Conservation (phyloP, 495 filamentous ascomycete species). For the Talaromyces ruber region DNA sequence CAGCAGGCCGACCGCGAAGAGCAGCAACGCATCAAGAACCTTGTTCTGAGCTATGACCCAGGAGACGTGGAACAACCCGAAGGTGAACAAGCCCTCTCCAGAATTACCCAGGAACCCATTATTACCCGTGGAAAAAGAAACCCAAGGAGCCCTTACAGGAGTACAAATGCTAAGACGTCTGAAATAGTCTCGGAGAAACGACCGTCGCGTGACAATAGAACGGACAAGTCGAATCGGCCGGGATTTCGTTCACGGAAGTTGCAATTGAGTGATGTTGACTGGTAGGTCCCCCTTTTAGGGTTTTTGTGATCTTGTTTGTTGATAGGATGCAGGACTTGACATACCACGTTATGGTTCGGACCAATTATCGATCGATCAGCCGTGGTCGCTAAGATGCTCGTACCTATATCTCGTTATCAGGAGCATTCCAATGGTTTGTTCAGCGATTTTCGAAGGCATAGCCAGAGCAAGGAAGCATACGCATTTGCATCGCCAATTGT, state of each 20-base stretch:
- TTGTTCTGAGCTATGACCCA: constrained; percentile 92
- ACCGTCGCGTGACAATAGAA: constrained; percentile 23
- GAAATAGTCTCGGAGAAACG: constrained; percentile 27
- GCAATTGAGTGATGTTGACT: constrained; percentile 94
- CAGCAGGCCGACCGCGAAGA: constrained; percentile 92
- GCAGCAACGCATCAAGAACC: constrained; percentile 94
- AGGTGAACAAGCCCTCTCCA: constrained; percentile 32
- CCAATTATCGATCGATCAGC: neutral
- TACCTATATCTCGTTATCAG: neutral
- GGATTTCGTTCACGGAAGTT: constrained; percentile 83
- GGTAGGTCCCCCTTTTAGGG: constrained; percentile 54
- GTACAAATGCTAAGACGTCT: constrained; percentile 6
- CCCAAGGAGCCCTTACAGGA: constrained; percentile 12
- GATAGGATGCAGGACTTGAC: constrained; percentile 4
- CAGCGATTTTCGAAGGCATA: no score
- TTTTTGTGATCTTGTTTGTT: neutral
- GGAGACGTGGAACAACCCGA: constrained; percentile 70
- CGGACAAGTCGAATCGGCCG: constrained; percentile 66
- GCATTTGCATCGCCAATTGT: neutral
- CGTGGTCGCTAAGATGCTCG: neutral
- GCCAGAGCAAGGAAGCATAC: neutral
- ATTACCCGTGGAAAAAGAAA: constrained; percentile 9
- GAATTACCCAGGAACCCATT: constrained; percentile 12
- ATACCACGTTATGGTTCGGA: neutral
- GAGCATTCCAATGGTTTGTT: no score